Percentiles rank a stretch among this genome's conserved stretches.
Conservation (phyloP, 345 rosid genomes). For the Acer campestre region DNA sequence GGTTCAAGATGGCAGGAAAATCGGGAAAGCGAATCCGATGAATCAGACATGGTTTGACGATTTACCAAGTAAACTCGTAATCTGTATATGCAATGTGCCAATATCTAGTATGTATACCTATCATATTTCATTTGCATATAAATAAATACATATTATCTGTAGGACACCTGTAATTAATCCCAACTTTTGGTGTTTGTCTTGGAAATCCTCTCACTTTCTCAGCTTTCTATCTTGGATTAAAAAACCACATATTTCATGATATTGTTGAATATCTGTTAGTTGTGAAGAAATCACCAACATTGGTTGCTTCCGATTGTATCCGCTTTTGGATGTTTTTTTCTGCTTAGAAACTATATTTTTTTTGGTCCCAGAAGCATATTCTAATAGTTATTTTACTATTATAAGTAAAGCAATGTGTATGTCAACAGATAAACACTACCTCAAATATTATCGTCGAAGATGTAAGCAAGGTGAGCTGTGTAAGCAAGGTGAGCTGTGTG, state of each 20-base stretch:
- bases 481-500: background rate
- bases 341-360: background rate
- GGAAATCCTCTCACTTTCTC: background rate
- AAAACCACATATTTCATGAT: background rate
- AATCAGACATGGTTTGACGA: constrained; percentile 50
- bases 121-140: constrained; percentile 8
- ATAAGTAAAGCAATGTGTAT: background rate
- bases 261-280: background rate
- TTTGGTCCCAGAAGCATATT: background rate
- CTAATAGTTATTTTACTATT: background rate
- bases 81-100: constrained; percentile 2
- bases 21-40: constrained; percentile 58
- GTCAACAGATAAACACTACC: background rate
- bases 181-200: background rate
- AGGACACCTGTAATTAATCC: constrained; percentile 13
- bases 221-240: background rate
- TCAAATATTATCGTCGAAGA: background rate
- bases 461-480: background rate
- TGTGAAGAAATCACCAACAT: background rate
- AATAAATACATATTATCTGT: background rate
- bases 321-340: background rate
- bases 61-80: background rate
- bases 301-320: background rate
- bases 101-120: background rate
- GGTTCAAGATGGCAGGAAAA: constrained; percentile 49